Evolutionary conservation across 192 early-diverging fungal genomes (phyloP).

Genomic region (Gigaspora rosea): DNA sequence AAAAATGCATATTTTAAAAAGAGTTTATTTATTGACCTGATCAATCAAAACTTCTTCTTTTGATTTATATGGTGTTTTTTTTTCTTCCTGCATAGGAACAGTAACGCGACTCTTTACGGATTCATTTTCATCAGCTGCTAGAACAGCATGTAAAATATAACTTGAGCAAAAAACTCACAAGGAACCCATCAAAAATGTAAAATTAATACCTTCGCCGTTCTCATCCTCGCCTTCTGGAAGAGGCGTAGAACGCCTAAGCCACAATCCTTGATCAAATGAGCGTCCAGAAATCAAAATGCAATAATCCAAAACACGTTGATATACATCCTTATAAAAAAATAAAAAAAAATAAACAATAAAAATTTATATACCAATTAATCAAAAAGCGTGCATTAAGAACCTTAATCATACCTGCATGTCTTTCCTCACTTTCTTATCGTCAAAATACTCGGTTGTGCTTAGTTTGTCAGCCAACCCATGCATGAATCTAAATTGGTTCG

Average conservation of each 20-base stretch:
- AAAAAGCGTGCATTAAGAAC: not conserved
- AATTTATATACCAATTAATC: not conserved
- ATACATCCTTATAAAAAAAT: constrained; percentile 41
- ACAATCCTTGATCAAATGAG: constrained; percentile 72
- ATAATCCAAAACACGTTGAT: constrained; percentile 66
- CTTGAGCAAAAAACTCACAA: not conserved
- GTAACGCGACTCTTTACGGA: not conserved
- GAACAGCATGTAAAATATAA: not conserved
- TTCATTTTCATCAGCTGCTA: constrained; percentile 9
- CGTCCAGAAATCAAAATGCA: constrained; percentile 77
- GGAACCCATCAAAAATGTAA: constrained; percentile 16
- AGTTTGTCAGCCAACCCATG: constrained; percentile 55
- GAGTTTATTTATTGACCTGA: constrained; percentile 47
- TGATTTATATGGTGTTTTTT: constrained; percentile 52
- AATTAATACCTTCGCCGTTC: constrained; percentile 36
- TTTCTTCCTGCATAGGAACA: constrained; percentile 21
- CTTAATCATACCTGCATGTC: constrained; percentile 51
- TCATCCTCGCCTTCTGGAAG: constrained; percentile 45
- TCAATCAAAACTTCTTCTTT: constrained; percentile 69
- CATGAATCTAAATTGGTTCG: constrained; percentile 47
- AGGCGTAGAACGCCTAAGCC: constrained; percentile 49
- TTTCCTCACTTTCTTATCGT: constrained; percentile 63
- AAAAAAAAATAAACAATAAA: not conserved
- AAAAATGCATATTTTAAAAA: constrained; percentile 19
- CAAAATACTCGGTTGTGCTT: constrained; percentile 48